A percentile compares a stretch with the other conserved stretches of the same genome.
phyloP scores from a whole-genome alignment of 2,329 filamentous ascomycete species.

The Aotearoamyces nothofagi region DNA sequence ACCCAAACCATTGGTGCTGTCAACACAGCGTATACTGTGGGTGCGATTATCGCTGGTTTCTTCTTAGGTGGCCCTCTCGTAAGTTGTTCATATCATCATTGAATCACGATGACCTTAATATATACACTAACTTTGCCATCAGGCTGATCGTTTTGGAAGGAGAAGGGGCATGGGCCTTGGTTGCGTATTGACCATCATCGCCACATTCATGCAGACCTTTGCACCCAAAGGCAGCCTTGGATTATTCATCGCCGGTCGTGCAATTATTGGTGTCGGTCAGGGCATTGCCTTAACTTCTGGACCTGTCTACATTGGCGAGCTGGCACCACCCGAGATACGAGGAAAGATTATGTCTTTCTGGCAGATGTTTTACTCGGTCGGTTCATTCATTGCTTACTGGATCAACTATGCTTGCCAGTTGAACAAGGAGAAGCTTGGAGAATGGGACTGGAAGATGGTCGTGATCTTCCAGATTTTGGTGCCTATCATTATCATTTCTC shows the following conservation, averaged over 20 bases:
- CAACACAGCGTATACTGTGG: constrained; percentile 57
- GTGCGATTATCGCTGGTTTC: constrained; percentile 54
- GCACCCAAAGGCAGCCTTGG: constrained; percentile 43
- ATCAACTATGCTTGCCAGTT: constrained; percentile 48
- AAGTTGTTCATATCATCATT: constrained; percentile 8
- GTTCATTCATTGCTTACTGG: constrained; percentile 49
- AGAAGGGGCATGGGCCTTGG: constrained; percentile 50
- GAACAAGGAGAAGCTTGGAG: constrained; percentile 37
- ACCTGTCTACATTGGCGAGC: constrained; percentile 56
- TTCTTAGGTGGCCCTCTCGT: constrained; percentile 50
- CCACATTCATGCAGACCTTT: constrained; percentile 55
- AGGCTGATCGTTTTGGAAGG: constrained; percentile 43
- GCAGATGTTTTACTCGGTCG: constrained; percentile 53
- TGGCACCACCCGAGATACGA: constrained; percentile 47
- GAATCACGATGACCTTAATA: background rate
- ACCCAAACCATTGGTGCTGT: constrained; percentile 34
- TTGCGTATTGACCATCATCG: constrained; percentile 47
- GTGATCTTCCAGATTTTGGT: constrained; percentile 61
- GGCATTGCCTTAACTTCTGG: constrained; percentile 53
- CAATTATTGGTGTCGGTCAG: constrained; percentile 55
- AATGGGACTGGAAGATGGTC: constrained; percentile 63
- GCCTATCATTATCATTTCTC: constrained; percentile 41
- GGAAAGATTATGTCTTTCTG: constrained; percentile 56
- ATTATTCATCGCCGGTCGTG: constrained; percentile 52
- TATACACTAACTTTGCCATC: background rate